Conservation (phyloP, 2,329 filamentous ascomycete species). For the Clarireedia homoeocarpa region DNA sequence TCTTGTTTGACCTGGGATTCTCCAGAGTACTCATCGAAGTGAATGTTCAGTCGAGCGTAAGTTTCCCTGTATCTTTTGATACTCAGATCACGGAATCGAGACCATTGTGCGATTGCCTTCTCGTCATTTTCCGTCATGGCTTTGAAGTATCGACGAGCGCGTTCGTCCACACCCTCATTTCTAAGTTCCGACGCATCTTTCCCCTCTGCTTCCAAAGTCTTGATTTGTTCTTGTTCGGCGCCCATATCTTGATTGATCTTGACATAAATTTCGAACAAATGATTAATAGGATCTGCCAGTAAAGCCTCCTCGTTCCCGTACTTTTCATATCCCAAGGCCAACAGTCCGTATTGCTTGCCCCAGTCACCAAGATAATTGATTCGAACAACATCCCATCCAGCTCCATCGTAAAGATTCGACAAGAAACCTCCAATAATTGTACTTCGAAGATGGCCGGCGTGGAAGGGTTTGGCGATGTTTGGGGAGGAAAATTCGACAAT, state of each 20-base stretch:
- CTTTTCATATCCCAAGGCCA: constrained; percentile 66
- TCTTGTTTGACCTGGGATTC: constrained; percentile 65
- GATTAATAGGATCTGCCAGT: constrained; percentile 67
- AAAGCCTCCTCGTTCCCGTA: constrained; percentile 69
- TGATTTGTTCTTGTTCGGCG: constrained; percentile 58
- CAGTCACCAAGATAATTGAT: constrained; percentile 76
- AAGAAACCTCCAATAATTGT: constrained; percentile 72
- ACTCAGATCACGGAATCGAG: constrained; percentile 57
- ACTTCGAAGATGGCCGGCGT: constrained; percentile 65
- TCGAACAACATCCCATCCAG: constrained; percentile 62
- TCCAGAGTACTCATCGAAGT: constrained; percentile 64
- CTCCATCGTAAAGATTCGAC: constrained; percentile 57
- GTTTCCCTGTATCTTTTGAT: constrained; percentile 60
- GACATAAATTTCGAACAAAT: constrained; percentile 76
- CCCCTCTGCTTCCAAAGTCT: constrained; percentile 32
- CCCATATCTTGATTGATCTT: constrained; percentile 58
- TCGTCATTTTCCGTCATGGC: constrained; percentile 62
- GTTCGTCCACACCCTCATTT: constrained; percentile 58
- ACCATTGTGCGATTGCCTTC: constrained; percentile 53
- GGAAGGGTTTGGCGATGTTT: constrained; percentile 80
- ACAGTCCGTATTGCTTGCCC: constrained; percentile 63
- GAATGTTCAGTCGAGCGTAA: constrained; percentile 63
- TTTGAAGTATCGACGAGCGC: constrained; percentile 66
- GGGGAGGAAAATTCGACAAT: constrained; percentile 80
- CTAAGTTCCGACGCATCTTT: constrained; percentile 40